Conservation (phyloP, 345 rosid species). For the Erodium maritimum region DNA sequence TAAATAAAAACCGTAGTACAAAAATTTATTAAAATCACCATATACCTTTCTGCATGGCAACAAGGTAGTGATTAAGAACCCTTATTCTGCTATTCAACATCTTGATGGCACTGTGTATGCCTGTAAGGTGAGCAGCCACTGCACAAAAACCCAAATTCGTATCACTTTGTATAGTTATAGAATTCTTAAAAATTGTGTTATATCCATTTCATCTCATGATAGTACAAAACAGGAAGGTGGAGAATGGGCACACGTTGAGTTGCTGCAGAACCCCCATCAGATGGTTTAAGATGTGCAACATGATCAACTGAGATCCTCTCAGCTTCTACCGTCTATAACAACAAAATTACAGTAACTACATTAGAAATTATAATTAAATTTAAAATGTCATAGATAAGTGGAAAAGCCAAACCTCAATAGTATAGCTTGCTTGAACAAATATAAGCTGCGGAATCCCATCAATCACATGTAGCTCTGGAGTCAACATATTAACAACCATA, state of each 20-base stretch:
- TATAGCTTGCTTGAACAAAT: slow-evolving; percentile 79
- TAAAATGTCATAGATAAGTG: neutral
- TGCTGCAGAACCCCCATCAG: slow-evolving; percentile 97
- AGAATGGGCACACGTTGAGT: slow-evolving; percentile 51
- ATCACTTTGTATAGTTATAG: slow-evolving; percentile 3
- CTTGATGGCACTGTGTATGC: slow-evolving; percentile 96
- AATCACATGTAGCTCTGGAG: slow-evolving; percentile 79
- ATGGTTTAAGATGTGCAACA: slow-evolving; percentile 97
- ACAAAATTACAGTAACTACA: slow-evolving; percentile 5
- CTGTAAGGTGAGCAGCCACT: slow-evolving; percentile 99
- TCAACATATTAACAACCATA: slow-evolving; percentile 12
- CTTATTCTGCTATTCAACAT: slow-evolving; percentile 90
- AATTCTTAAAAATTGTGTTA: neutral
- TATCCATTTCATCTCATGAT: neutral
- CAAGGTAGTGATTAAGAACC: slow-evolving; percentile 86
- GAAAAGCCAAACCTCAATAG: slow-evolving; percentile 58
- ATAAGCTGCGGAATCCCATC: slow-evolving; percentile 94
- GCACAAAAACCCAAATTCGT: slow-evolving; percentile 11
- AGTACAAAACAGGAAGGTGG: neutral
- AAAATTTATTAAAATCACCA: neutral
- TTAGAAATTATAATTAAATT: slow-evolving; percentile 2
- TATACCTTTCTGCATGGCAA: slow-evolving; percentile 82
- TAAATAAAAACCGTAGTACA: neutral
- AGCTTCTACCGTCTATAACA: slow-evolving; percentile 78
- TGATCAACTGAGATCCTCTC: slow-evolving; percentile 95